Base-by-base conservation (phyloP, 2,329 filamentous ascomycete species). In the Thielaviopsis punctulata region DNA sequence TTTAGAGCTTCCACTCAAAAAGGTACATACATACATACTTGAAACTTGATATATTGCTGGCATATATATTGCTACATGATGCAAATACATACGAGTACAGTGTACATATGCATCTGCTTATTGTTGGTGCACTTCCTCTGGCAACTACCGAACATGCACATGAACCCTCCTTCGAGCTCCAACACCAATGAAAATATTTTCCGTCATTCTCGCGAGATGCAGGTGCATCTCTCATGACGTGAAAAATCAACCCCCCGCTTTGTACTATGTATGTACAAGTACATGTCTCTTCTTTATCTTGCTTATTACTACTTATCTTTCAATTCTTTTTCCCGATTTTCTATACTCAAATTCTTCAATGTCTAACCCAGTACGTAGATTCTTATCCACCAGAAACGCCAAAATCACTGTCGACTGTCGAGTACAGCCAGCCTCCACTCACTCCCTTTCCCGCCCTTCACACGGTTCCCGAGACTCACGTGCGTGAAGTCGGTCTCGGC, bases 401-500 rank as follows among this genome's bases (percentile, higher is more conserved):
- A 18, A 22, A 45, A 44, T 22, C 45, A 21, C 43, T 25, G 24
- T 15, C 24, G 19, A 41, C 44, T 22, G 19, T 54, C 41, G 52
- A 54, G 45, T 43, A 45, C n/a, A 39, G 30, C n/a, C 53, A 52
- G 13, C 49, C 49, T 12, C 39, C 36, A 24, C 25, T 51, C 1
- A 53, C 48, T 2, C 51, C 56, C 0, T 52, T 49, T 21, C 52
- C 52, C 2, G 27, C 43, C 10, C n/a, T 54, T 64, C 48, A 64
- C 62, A 57, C 45, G 44, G 55, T 59, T 60, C 23, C 57, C 58
- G 25, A 58, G 56, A 25, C 57, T 63, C 48, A 59, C 63, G 52
- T 57, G 59, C 24, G 60, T 62, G 51, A 65, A 65, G 57, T 65
- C 65, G 25, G 58, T 53, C 52, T 55, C 59, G 45, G 60, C 60